phyloP scores from a whole-genome alignment of 192 early-diverging fungal genomes.

The Phycomyces blakesleeanus region DNA sequence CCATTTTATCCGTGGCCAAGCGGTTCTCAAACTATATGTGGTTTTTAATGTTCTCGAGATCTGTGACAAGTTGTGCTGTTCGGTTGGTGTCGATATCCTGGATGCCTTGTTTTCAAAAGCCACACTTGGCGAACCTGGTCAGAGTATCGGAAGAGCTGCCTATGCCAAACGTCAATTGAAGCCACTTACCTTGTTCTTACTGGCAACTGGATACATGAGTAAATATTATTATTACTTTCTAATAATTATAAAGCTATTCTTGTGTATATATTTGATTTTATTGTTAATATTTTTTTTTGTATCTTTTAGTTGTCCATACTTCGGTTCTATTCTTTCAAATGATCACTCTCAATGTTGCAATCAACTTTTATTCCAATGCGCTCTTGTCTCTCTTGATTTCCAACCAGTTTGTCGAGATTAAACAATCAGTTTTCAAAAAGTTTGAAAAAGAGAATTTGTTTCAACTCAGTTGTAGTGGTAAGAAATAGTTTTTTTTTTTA shows the following conservation, averaged over 20 bases:
- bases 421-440: slow-evolving; percentile 93
- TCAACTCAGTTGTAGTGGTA: slow-evolving; percentile 88
- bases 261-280: not conserved
- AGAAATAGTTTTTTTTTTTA: too few species aligned
- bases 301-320: slow-evolving; percentile 66
- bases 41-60: slow-evolving; percentile 97
- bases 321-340: slow-evolving; percentile 93
- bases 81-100: slow-evolving; percentile 92
- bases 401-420: slow-evolving; percentile 99
- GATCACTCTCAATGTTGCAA: slow-evolving; percentile 93
- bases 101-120: slow-evolving; percentile 90
- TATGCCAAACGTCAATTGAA: slow-evolving; percentile 41
- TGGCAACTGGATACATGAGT: slow-evolving; percentile 84
- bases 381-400: slow-evolving; percentile 89
- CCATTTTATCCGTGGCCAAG: slow-evolving; percentile 93
- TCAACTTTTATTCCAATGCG: slow-evolving; percentile 95
- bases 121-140: slow-evolving; percentile 43
- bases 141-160: slow-evolving; percentile 19
- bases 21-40: slow-evolving; percentile 94
- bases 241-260: not conserved
- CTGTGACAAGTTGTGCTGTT: slow-evolving; percentile 88
- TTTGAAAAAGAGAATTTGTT: slow-evolving; percentile 98
- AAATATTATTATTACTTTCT: too few species aligned
- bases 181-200: slow-evolving; percentile 58
- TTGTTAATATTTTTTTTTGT: not conserved